Evolutionary conservation across 306 rosid species (phyloP), one percentile per base, ranked within the genome.

Genomic region (Dryas alaskensis): DNA sequence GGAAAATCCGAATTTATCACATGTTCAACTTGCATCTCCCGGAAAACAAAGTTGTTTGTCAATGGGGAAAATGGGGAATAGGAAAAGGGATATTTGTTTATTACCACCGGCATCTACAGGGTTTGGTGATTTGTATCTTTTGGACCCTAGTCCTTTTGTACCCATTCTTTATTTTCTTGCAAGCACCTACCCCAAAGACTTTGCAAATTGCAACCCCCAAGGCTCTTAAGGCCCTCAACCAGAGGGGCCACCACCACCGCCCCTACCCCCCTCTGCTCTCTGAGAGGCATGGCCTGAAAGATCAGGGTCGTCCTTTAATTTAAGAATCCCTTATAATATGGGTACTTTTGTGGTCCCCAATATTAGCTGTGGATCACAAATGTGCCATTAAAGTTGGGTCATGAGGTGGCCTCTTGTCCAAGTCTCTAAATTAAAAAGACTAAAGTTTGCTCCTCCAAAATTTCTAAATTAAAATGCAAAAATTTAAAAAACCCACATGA

Each of bases 301-400:
- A 31, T 31, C 37, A 31, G 37, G 37, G 37, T 31, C 3, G 2
- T 31, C 37, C 37, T 31, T 31, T 31, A 31, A 31, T 31, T 31
- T 31, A 42, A 52, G 42, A 10, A 62, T 43, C 13, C 5, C 40
- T 8, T 55, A 27, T 27, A 12, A 70, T n/a, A 46, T 48, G 51
- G 40, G 47, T n/a, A 55, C 81, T 70, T 58, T 76, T 49, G 62
- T 14, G 70, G 84, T 69, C 65, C 81, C 81, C 52, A 42, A 5
- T 1, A 11, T 54, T 76, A 66, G 84, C 72, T 76, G 83, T 80
- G 27, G 8, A 16, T 63, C 83, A 54, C 80, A 42, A 52, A 63
- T 54, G 67, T 53, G 44, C 68, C 12, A 48, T 69, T 69, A 46
- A 74, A 74, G 67, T 45, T 31, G 39, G 75, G 53, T 4, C 62